Evolutionary conservation across 2,329 filamentous ascomycete species (phyloP).

Genomic region (Neofusicoccum kwambonambiense): DNA sequence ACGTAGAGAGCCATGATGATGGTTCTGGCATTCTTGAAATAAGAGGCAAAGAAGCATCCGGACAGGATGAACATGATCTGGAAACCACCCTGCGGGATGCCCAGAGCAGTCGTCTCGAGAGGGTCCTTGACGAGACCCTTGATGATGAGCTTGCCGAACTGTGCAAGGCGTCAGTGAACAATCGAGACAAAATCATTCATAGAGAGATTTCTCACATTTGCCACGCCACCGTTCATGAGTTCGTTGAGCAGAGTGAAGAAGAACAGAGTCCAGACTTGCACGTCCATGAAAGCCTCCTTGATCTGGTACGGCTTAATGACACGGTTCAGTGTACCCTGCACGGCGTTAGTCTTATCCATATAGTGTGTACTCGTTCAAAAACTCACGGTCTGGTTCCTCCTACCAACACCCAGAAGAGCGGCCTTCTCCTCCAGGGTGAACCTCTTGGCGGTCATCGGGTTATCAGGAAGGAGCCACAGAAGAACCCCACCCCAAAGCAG

Average conservation of each 20-base stretch:
- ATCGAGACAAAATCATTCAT: not conserved
- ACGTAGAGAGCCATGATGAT: constrained; percentile 54
- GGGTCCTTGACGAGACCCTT: constrained; percentile 48
- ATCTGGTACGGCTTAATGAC: constrained; percentile 51
- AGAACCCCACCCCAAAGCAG: constrained; percentile 45
- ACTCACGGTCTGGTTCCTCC: constrained; percentile 35
- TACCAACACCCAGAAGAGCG: constrained; percentile 41
- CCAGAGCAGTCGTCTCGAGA: constrained; percentile 51
- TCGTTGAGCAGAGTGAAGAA: constrained; percentile 54
- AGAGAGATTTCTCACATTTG: constrained; percentile 35
- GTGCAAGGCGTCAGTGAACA: not conserved
- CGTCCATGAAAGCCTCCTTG: constrained; percentile 46
- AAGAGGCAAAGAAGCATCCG: constrained; percentile 53
- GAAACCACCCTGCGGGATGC: constrained; percentile 56
- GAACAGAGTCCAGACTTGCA: constrained; percentile 47
- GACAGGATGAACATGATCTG: constrained; percentile 55
- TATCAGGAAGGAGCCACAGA: constrained; percentile 43
- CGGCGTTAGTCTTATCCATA: not conserved
- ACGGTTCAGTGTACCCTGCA: constrained; percentile 46
- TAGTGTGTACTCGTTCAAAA: not conserved
- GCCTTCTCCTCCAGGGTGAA: constrained; percentile 47
- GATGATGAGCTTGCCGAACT: constrained; percentile 56
- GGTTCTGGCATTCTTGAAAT: constrained; percentile 52
- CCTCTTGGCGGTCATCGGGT: constrained; percentile 41
- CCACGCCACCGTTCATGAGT: constrained; percentile 53